phyloP scores from a whole-genome alignment of 2,329 filamentous ascomycete genomes.

The Orbilia quercus region DNA sequence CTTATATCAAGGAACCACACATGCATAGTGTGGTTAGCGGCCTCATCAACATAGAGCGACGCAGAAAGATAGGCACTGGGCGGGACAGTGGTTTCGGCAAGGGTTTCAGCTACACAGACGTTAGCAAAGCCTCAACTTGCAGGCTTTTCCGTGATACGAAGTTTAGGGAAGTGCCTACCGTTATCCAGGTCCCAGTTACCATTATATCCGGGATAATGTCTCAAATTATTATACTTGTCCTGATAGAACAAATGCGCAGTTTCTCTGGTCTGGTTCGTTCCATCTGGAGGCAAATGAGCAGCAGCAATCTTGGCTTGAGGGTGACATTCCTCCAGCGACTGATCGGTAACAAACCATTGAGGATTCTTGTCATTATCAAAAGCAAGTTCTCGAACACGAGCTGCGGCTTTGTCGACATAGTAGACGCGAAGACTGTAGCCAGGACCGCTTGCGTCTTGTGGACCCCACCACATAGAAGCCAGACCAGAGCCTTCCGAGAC shows the following conservation, averaged over 20 bases:
- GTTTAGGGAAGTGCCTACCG: slow-evolving; percentile 19
- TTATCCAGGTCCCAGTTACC: slow-evolving; percentile 27
- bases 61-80: slow-evolving; percentile 22
- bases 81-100: slow-evolving; percentile 25
- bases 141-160: no score
- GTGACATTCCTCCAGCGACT: slow-evolving; percentile 30
- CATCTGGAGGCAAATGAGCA: slow-evolving; percentile 37
- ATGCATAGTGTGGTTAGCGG: slow-evolving; percentile 24
- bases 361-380: slow-evolving; percentile 43
- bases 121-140: no score
- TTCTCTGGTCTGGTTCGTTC: slow-evolving; percentile 19
- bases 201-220: slow-evolving; percentile 50
- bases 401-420: slow-evolving; percentile 48
- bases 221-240: slow-evolving; percentile 16
- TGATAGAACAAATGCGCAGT: slow-evolving; percentile 51
- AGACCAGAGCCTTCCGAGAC: slow-evolving; percentile 43
- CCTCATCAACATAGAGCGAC: slow-evolving; percentile 17
- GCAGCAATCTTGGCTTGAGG: slow-evolving; percentile 40
- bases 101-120: slow-evolving; percentile 36
- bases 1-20: slow-evolving; percentile 37
- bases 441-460: slow-evolving; percentile 24
- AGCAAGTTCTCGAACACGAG: slow-evolving; percentile 42
- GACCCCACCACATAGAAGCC: slow-evolving; percentile 41
- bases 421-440: slow-evolving; percentile 42
- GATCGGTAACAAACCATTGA: slow-evolving; percentile 45